These are phyloP conservation scores for Prosopis cineraria DNA, from an alignment of 306 rosid genomes.

Conservation along the genomic window DNA sequence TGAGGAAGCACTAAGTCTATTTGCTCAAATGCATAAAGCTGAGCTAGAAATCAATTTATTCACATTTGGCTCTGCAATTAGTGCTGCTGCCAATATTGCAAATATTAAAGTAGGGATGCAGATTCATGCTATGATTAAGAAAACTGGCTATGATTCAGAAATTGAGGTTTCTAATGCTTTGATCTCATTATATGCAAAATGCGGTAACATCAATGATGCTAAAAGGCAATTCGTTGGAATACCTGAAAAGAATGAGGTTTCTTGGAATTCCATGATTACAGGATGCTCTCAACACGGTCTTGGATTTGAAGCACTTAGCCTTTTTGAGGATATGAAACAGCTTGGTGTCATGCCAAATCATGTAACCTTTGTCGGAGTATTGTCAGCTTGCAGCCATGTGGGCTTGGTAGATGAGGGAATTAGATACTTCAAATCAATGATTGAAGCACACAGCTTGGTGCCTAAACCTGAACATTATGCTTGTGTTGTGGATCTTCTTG, in stretches of 20 bases:
- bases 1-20: conserved; percentile 79
- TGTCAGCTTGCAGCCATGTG: conserved; percentile 90
- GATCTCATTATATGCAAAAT: conserved; percentile 80
- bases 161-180: conserved; percentile 81
- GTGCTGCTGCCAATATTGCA: conserved; percentile 79
- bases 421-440: conserved; percentile 73
- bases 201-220: conserved; percentile 74
- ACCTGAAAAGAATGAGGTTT: conserved; percentile 68
- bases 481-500: conserved; percentile 82
- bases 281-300: conserved; percentile 85
- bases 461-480: conserved; percentile 88
- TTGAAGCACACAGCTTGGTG: conserved; percentile 59
- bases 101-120: conserved; percentile 70
- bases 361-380: conserved; percentile 81
- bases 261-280: conserved; percentile 93
- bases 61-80: conserved; percentile 79
- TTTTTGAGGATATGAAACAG: conserved; percentile 75
- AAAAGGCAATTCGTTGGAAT: conserved; percentile 68
- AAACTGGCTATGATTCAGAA: conserved; percentile 75
- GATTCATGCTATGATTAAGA: conserved; percentile 72
- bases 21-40: conserved; percentile 59
- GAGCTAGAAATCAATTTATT: conserved; percentile 65
- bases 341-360: conserved; percentile 62
- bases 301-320: conserved; percentile 66
- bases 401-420: conserved; percentile 85